Evolutionary conservation across 805 yeast genomes (phyloP).

Genomic region (Candida tibetensis): DNA sequence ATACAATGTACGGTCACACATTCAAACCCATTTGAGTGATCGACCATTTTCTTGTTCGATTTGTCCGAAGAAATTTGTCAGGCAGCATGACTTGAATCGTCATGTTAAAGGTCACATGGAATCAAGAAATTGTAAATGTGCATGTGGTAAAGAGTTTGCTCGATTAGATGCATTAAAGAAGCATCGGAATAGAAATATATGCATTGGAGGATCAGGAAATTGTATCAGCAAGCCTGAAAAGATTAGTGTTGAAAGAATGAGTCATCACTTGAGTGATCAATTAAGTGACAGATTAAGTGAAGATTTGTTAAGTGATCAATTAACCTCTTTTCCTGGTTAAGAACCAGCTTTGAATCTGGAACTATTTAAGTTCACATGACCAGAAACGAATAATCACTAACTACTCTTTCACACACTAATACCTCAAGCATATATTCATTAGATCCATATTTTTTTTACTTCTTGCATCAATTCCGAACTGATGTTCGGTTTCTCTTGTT

Average conservation of each 20-base stretch:
- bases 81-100: slow-evolving; percentile 91
- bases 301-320: neutral
- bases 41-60: slow-evolving; percentile 80
- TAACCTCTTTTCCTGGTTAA: neutral
- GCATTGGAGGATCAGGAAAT: slow-evolving; percentile 59
- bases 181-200: slow-evolving; percentile 76
- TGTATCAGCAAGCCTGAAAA: slow-evolving; percentile 24
- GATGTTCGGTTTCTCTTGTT: neutral
- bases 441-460: too few species aligned
- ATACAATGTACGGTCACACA: slow-evolving; percentile 91
- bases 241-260: slow-evolving; percentile 6
- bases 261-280: slow-evolving; percentile 5
- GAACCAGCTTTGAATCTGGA: neutral
- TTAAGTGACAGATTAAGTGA: slow-evolving; percentile 5
- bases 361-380: too few species aligned
- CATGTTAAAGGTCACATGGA: slow-evolving; percentile 85
- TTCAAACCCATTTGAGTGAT: slow-evolving; percentile 94
- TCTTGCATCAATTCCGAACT: neutral
- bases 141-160: slow-evolving; percentile 92
- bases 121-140: slow-evolving; percentile 64
- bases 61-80: slow-evolving; percentile 84
- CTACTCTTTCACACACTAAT: too few species aligned
- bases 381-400: too few species aligned
- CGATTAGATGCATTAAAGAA: slow-evolving; percentile 85
- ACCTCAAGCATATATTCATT: too few species aligned